Evolutionary conservation across 257 asterid species (phyloP), one percentile per base, ranked within the genome.

Genomic region (Penstemon eatonii): DNA sequence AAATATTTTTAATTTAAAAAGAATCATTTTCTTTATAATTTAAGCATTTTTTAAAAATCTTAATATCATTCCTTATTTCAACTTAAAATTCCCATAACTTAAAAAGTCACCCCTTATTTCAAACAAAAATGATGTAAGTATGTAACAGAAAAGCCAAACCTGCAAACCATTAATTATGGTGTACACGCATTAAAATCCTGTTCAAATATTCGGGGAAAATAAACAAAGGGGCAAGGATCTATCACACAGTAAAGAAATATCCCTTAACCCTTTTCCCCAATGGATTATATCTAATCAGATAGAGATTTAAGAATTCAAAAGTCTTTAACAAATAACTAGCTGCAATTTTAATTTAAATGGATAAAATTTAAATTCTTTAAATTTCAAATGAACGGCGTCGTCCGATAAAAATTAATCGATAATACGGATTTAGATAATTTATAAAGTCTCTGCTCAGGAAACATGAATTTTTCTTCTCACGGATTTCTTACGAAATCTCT

Each of bases 401-500:
- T n/a, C n/a, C n/a, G 0, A 15, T 15, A 15, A 15, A 15, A 15
- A 15, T 15, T 15, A 15, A 15, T 15, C n/a, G n/a, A n/a, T 7
- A 11, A 10, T 40, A 15, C 43, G 33, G 15, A 43, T 6, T 12
- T 8, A 2, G 4, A 5, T 57, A 46, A n/a, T 19, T 0, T 11
- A 39, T 4, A 36, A 38, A 6, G 7, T 36, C 12, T 69, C 81
- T 73, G 89, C 88, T 84, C 93, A 80, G 93, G 6, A 56, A 73
- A 3, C 9, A 66, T 74, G 89, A 82, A 80, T 67, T 67, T 51
- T 11, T 72, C 61, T 74, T 84, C 89, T 84, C 94, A 87, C 18
- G 0, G 90, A 87, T 75, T 76, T 58, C 39, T 3, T 10, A 1
- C 5, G 62, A 74, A 84, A 81, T 82, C 93, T 86, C 93, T 79